Evolutionary conservation across 768 basidiomycete genomes (phyloP).

Genomic region (Boletus tylopilopsis): DNA sequence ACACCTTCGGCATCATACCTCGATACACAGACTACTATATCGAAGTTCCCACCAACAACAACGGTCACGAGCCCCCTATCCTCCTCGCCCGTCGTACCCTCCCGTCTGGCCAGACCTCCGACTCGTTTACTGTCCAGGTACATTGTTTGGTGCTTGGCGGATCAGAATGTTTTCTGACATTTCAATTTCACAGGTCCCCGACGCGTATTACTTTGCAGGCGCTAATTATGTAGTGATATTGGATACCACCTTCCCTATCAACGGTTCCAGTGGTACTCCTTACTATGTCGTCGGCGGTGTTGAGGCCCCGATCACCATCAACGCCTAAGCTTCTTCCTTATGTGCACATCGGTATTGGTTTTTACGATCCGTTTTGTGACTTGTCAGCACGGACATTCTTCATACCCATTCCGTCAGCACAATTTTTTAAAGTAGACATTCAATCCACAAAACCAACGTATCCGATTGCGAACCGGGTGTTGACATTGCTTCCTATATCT

Average conservation of each 20-base stretch:
- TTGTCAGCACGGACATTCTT: background rate
- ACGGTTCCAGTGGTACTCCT: conserved; percentile 17
- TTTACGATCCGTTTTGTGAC: background rate
- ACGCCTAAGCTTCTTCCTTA: conserved; percentile 1
- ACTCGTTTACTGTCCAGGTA: conserved; percentile 21
- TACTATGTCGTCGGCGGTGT: conserved; percentile 24
- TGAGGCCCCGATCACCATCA: conserved; percentile 15
- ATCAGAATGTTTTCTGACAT: background rate
- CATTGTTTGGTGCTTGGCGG: background rate
- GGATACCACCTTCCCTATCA: conserved; percentile 21
- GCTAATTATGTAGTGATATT: conserved; percentile 22
- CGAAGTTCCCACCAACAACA: conserved; percentile 31
- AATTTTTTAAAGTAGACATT: background rate
- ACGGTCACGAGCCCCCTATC: conserved; percentile 29
- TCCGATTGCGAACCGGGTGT: background rate
- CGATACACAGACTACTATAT: conserved; percentile 32
- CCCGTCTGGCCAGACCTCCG: background rate
- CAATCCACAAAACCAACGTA: background rate
- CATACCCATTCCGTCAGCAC: background rate
- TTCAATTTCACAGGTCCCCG: conserved; percentile 17
- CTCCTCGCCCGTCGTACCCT: conserved; percentile 24
- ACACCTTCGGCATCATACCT: conserved; percentile 14
- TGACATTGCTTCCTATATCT: too few relatives aligned
- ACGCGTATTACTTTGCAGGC: conserved; percentile 20
- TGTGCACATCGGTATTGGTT: background rate